Percentiles rank a stretch among this genome's conserved stretches.
Evolutionary conservation across 495 filamentous ascomycete genomes (phyloP).

Genomic region (Cudoniella acicularis): DNA sequence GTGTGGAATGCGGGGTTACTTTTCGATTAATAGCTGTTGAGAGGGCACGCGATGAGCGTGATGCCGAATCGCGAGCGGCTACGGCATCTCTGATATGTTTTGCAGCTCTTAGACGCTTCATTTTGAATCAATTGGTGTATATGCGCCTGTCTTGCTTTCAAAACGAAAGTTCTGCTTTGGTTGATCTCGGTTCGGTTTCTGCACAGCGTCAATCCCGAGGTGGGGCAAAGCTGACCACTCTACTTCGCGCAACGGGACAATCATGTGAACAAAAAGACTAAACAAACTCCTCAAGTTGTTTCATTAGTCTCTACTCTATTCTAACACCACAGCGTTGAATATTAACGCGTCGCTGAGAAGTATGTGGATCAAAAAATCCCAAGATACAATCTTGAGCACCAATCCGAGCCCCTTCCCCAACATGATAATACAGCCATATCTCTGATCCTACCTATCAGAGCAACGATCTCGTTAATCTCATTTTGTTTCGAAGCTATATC

Average conservation of each 20-base stretch:
- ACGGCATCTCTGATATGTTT: slow-evolving; percentile 26
- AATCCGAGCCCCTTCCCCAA: not conserved
- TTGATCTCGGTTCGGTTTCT: slow-evolving; percentile 1
- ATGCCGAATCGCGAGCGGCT: not conserved
- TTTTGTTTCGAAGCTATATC: slow-evolving; percentile 76
- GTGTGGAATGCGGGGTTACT: not conserved
- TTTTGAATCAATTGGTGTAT: slow-evolving; percentile 28
- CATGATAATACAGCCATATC: slow-evolving; percentile 17
- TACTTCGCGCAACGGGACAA: not conserved
- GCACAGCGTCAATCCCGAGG: slow-evolving; percentile 1
- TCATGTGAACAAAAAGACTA: not conserved
- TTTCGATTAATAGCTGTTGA: slow-evolving; percentile 8
- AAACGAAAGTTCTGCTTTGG: not conserved
- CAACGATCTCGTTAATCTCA: slow-evolving; percentile 14
- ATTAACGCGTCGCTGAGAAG: slow-evolving; percentile 3
- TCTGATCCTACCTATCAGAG: not conserved
- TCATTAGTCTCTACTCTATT: slow-evolving; percentile 12
- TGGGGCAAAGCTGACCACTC: slow-evolving; percentile 5
- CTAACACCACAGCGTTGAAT: slow-evolving; percentile 21
- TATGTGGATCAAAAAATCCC: slow-evolving; percentile 6
- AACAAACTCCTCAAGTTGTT: not conserved
- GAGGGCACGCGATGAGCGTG: slow-evolving; percentile 11
- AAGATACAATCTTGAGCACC: not conserved
- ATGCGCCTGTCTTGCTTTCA: not conserved
- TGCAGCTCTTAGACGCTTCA: slow-evolving; percentile 31